Conservation (phyloP, 352 stramenopile species). For the Plasmopara halstedii region DNA sequence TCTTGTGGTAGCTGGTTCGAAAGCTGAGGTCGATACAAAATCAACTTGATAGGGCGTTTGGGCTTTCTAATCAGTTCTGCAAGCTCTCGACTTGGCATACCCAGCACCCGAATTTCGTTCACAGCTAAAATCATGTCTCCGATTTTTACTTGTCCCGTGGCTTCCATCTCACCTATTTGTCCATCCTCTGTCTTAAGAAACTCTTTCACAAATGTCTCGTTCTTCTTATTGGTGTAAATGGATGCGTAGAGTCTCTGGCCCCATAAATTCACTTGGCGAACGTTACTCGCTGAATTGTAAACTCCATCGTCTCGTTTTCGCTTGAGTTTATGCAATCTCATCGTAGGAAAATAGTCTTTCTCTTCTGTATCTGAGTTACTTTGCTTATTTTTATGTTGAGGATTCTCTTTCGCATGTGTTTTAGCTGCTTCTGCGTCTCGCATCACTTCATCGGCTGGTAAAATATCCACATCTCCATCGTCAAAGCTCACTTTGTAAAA, state of each 20-base stretch:
- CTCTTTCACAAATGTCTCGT: slow-evolving; percentile 45
- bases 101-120: slow-evolving; percentile 23
- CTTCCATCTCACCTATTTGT: slow-evolving; percentile 49
- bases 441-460: slow-evolving; percentile 43
- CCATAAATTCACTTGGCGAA: slow-evolving; percentile 39
- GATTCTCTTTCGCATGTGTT: slow-evolving; percentile 20
- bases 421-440: slow-evolving; percentile 35
- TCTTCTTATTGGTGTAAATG: slow-evolving; percentile 43
- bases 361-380: background rate
- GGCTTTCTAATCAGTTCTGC: slow-evolving; percentile 42
- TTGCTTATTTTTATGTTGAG: slow-evolving; percentile 1
- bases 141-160: slow-evolving; percentile 33
- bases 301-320: slow-evolving; percentile 27
- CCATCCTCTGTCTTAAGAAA: slow-evolving; percentile 43
- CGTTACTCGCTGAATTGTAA: background rate
- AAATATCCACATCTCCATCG: slow-evolving; percentile 73
- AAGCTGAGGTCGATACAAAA: slow-evolving; percentile 26
- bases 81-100: slow-evolving; percentile 30
- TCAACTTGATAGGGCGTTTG: slow-evolving; percentile 37
- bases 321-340: slow-evolving; percentile 32
- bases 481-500: slow-evolving; percentile 84
- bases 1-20: slow-evolving; percentile 1
- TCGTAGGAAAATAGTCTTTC: slow-evolving; percentile 20
- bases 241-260: slow-evolving; percentile 55
- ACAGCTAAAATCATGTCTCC: slow-evolving; percentile 57